Evolutionary conservation across 176 grass and related monocot genomes (phyloP), one percentile per base, ranked within the genome.

Genomic region (Coix lacrymajobi): DNA sequence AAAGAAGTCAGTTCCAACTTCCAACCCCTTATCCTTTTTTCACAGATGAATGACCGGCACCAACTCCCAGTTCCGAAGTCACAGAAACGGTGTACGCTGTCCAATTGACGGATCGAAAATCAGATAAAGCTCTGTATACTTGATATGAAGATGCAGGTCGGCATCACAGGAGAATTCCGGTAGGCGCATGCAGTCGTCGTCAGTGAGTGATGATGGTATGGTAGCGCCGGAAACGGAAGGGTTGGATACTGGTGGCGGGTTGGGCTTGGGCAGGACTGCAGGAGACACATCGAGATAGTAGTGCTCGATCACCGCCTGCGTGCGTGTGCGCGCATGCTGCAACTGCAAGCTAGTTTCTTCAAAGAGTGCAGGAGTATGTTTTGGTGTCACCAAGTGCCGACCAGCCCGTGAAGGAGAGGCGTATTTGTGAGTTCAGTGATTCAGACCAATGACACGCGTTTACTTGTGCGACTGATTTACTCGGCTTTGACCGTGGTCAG

Each of bases 1-100:
- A 70, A 70, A n/a, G n/a, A n/a, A n/a, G n/a, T n/a, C n/a, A 26
- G 67, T 70, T 69, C 39, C 66, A n/a, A 69, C 9, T n/a, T n/a
- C n/a, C n/a, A n/a, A n/a, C 11, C 66, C 66, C 20, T n/a, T n/a
- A n/a, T n/a, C n/a, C n/a, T n/a, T 14, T 11, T 40, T 24, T 3
- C 16, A 26, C 38, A 69, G 11, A 41, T 1, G 37, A 69, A 14
- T 41, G 37, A 41, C 22, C 37, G 13, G 11, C 66, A 69, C 67
- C 37, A 41, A 43, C 67, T 69, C 66, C 67, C 22, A 43, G 22
- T 40, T 38, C 6, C 8, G 13, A 69, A 69, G 5, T 14, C 36
- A 14, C 36, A 70, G 2, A 70, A 70, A 57, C 22, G 52, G 52
- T 57, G 22, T 25, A n/a, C 36, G 36, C 6, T 13, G 66, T 24